Percentiles rank a stretch among this genome's conserved stretches.
Evolutionary conservation across 768 basidiomycete species (phyloP).

Genomic region (Suillus luteus): DNA sequence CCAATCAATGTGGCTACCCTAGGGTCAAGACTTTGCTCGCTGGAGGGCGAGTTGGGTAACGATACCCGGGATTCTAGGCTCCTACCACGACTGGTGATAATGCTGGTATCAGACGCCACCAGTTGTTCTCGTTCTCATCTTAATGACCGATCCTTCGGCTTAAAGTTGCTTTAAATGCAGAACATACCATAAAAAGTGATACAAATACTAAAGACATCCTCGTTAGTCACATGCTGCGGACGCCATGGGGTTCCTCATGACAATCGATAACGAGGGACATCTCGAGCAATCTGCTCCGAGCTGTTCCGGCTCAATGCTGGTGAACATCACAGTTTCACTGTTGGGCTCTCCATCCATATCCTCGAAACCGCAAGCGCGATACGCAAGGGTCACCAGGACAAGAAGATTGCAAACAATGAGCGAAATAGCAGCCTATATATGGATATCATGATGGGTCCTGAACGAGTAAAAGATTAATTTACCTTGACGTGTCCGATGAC

Average conservation of each 20-base stretch:
- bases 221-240: neutral
- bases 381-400: conserved; percentile 21
- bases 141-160: neutral
- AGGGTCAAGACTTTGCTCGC: neutral
- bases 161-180: neutral
- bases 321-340: conserved; percentile 18
- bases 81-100: neutral
- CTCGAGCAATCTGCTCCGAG: neutral
- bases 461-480: neutral
- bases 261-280: neutral
- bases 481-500: conserved; percentile 28
- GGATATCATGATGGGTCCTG: conserved; percentile 12
- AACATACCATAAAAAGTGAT: neutral
- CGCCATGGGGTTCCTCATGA: neutral
- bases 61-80: neutral
- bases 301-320: conserved; percentile 16
- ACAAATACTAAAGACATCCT: neutral
- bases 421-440: conserved; percentile 22
- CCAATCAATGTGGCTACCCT: neutral
- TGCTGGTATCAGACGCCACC: neutral
- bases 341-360: neutral
- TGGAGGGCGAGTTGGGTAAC: neutral
- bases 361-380: conserved; percentile 16
- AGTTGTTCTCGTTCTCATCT: neutral
- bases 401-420: conserved; percentile 24